Percentiles rank a stretch among this genome's conserved stretches.
phyloP scores from a whole-genome alignment of 2,329 filamentous ascomycete genomes.

The Penicillium sp. region DNA sequence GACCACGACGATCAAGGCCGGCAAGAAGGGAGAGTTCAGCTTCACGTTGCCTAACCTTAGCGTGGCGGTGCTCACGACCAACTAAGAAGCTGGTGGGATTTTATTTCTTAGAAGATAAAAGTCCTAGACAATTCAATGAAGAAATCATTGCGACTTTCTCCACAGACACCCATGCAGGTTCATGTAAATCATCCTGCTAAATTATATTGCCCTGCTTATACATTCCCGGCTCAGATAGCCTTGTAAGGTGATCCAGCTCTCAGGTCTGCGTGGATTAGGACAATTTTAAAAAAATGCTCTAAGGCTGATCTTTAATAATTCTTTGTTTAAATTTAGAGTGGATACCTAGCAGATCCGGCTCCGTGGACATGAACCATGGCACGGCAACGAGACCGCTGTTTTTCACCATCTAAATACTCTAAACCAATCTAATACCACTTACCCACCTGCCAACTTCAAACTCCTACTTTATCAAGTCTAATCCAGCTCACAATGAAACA shows the following conservation, averaged over 20 bases:
- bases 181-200: not conserved
- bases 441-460: not conserved
- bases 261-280: not conserved
- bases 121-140: not conserved
- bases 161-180: not conserved
- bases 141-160: not conserved
- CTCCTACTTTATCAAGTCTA: not conserved
- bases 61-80: conserved; percentile 32
- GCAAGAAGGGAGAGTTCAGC: conserved; percentile 29
- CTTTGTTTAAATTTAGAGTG: not conserved
- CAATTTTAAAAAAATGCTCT: not conserved
- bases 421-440: not conserved
- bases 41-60: conserved; percentile 34
- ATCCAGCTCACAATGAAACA: not conserved
- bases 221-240: too few relatives aligned
- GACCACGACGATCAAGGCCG: conserved; percentile 26
- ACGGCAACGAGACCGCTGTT: not conserved
- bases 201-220: too few relatives aligned
- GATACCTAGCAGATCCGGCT: not conserved
- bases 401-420: not conserved
- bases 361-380: not conserved
- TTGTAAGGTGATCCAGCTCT: too few relatives aligned
- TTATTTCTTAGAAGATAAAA: not conserved
- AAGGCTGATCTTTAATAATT: not conserved
- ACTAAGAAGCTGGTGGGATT: conserved; percentile 3